These are phyloP conservation scores for Ramalina intermedia DNA, from an alignment of 495 filamentous ascomycete genomes.

Conservation along the genomic window DNA sequence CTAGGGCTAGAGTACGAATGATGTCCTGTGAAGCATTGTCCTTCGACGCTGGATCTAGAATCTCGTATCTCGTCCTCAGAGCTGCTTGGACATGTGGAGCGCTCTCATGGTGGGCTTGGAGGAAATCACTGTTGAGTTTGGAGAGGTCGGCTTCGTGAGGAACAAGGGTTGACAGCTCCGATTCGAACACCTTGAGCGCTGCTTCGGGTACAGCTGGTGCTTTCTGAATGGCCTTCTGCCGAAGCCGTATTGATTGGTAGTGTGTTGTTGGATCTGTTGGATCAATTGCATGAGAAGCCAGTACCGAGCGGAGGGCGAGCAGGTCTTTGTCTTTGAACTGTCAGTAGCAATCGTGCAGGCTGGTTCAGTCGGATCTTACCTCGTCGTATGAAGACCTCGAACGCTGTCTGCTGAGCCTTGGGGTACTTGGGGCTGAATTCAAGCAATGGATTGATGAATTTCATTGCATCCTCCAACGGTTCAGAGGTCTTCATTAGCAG, in stretches of 20 bases:
- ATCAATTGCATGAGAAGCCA: slow-evolving; percentile 55
- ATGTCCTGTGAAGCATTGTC: slow-evolving; percentile 46
- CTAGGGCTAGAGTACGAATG: slow-evolving; percentile 37
- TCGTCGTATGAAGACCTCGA: slow-evolving; percentile 73
- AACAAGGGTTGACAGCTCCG: slow-evolving; percentile 46
- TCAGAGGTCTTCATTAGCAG: slow-evolving; percentile 65
- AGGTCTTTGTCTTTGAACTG: slow-evolving; percentile 57
- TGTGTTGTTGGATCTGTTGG: slow-evolving; percentile 60
- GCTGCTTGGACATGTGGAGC: slow-evolving; percentile 47
- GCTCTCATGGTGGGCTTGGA: slow-evolving; percentile 46
- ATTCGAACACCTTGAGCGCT: slow-evolving; percentile 48
- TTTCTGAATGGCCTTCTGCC: slow-evolving; percentile 41
- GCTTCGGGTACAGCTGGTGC: slow-evolving; percentile 42
- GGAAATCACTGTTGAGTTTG: slow-evolving; percentile 54
- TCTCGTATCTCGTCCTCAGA: slow-evolving; percentile 38
- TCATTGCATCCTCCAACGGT: slow-evolving; percentile 73
- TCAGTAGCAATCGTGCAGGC: background rate
- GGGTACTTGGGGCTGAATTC: slow-evolving; percentile 72
- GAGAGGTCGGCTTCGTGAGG: slow-evolving; percentile 39
- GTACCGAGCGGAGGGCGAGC: slow-evolving; percentile 72
- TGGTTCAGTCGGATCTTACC: slow-evolving; percentile 35
- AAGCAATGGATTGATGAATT: slow-evolving; percentile 68
- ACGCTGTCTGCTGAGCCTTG: slow-evolving; percentile 68
- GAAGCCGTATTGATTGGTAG: slow-evolving; percentile 60
- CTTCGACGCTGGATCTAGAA: slow-evolving; percentile 43